phyloP scores from a whole-genome alignment of 2,329 filamentous ascomycete genomes.

The Knoxdaviesia capensis region DNA sequence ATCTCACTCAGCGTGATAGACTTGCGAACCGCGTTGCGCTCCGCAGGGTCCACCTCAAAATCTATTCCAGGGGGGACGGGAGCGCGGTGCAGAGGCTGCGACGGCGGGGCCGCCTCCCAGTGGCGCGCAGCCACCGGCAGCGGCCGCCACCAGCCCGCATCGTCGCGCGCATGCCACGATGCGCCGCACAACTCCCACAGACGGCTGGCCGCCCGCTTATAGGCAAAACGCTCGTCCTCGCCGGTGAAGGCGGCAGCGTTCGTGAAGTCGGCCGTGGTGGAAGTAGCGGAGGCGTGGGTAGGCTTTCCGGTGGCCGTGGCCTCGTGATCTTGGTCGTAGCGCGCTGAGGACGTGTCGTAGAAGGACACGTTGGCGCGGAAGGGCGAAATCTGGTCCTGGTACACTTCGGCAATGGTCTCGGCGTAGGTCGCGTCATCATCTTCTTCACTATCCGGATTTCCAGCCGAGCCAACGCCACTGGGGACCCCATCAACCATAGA shows the following conservation, averaged over 20 bases:
- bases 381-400: constrained; percentile 56
- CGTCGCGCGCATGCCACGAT: constrained; percentile 45
- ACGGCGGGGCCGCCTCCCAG: constrained; percentile 31
- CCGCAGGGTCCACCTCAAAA: too few relatives aligned
- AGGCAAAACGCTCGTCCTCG: constrained; percentile 66
- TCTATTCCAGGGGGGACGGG: too few relatives aligned
- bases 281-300: constrained; percentile 21
- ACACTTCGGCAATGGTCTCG: constrained; percentile 40
- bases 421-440: constrained; percentile 19
- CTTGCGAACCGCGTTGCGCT: too few relatives aligned
- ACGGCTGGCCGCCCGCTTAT: constrained; percentile 55
- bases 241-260: constrained; percentile 52
- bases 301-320: constrained; percentile 13
- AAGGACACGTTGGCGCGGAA: constrained; percentile 62
- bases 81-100: neutral
- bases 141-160: constrained; percentile 48
- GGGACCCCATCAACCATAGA: neutral
- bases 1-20: too few relatives aligned
- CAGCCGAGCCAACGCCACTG: neutral
- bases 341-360: constrained; percentile 28
- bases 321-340: constrained; percentile 35
- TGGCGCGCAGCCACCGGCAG: constrained; percentile 40
- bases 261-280: constrained; percentile 36
- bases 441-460: constrained; percentile 5
- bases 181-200: constrained; percentile 65